A percentile compares a stretch with the other conserved stretches of the same genome.
Evolutionary conservation across 2,329 filamentous ascomycete species (phyloP).

Genomic region (Boeremia lycopersici): DNA sequence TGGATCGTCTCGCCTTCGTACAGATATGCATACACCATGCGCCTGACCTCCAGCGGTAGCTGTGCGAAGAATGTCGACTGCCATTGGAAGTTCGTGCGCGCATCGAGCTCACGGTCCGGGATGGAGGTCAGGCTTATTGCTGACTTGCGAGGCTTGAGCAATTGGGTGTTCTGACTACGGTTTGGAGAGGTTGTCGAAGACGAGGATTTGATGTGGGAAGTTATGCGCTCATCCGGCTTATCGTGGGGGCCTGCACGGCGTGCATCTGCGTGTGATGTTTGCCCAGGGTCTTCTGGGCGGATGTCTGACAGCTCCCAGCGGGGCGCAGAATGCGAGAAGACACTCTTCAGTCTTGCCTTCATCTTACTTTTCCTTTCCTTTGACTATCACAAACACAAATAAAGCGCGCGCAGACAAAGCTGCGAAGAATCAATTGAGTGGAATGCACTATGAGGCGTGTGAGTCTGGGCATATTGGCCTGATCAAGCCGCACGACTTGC

Average conservation of each 20-base stretch:
- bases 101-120: conserved; percentile 31
- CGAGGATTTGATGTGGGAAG: conserved; percentile 8
- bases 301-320: conserved; percentile 17
- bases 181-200: background rate
- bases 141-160: conserved; percentile 29
- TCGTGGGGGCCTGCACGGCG: background rate
- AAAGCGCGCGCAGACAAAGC: background rate
- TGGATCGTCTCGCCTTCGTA: conserved; percentile 39
- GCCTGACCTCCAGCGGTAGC: conserved; percentile 41
- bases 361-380: background rate
- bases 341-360: conserved; percentile 9
- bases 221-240: conserved; percentile 6
- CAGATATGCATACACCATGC: conserved; percentile 41
- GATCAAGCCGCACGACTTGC: conserved; percentile 6
- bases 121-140: conserved; percentile 27
- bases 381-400: background rate
- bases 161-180: conserved; percentile 16
- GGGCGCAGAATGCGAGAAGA: conserved; percentile 12
- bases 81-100: conserved; percentile 34
- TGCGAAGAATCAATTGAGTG: background rate
- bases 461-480: conserved; percentile 1
- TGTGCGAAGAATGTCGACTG: conserved; percentile 38
- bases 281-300: conserved; percentile 7
- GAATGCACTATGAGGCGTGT: background rate
- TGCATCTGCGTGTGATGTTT: conserved; percentile 6